Evolutionary conservation across 140 eudicot genomes (phyloP), one percentile per base, ranked within the genome.

Genomic region (Oenanthe javanica): DNA sequence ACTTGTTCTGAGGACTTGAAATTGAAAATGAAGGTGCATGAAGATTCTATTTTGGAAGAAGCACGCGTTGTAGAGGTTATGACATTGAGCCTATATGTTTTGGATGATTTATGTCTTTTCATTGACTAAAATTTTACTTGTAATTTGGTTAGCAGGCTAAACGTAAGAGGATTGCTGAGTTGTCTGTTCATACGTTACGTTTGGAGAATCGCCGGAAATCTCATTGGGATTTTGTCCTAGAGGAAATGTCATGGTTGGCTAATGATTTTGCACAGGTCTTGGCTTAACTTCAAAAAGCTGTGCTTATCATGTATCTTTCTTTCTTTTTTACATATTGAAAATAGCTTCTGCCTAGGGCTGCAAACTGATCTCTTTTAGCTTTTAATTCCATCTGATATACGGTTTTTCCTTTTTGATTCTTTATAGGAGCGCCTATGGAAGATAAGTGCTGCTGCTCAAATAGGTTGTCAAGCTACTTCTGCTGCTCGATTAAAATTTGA

Each of bases 181-280:
- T 96, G 82, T 93, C 96, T 40, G 81, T 77, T 85, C 86, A 82
- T 79, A 80, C 77, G 7, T 72, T 80, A 59, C 88, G 89, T 13
- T 54, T 19, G 40, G 89, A 85, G 80, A 81, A 70, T 82, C 91
- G 84, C 55, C 78, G 36, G 47, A 92, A 93, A 85, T 88, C 97
- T 79, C 96, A 89, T 25, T 91, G 99, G 99, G 92, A 88, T 84
- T 91, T 88, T 84, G 99, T 96, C 16, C 91, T 96, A 64, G 99
- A 91, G 84, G 99, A 96, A 85, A 96, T 96, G 98, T 83, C 91
- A 75, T 96, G 99, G 99, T 66, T 93, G 88, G 99, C 99, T 67
- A 96, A 96, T 86, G 99, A 96, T 86, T 96, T 93, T 87, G 90
- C 98, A 6, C 99, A 96, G 99, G 99, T 96, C 77, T 89, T 46